phyloP scores from a whole-genome alignment of 176 grass and related monocot species.

The Sorghum bicolor region Sorghum_bicolor_NCBIv3 NC_012879.2:53620001-53620500 shows the following conservation, averaged over 20 bases:
- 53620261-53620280: too few relatives aligned
- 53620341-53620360: not conserved
- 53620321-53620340: not conserved
- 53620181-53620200: not conserved
- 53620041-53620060: not conserved
- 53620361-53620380: not conserved
- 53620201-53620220: not conserved
- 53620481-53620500: too few relatives aligned
- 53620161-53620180: not conserved
- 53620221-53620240: too few relatives aligned
- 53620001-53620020: not conserved
- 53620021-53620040: not conserved
- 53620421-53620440: not conserved
- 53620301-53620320: too few relatives aligned
- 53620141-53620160: too few relatives aligned
- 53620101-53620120: not conserved
- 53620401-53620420: not conserved
- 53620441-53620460: too few relatives aligned
- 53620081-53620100: not conserved
- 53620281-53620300: too few relatives aligned
- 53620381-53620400: not conserved
- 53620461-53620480: too few relatives aligned
- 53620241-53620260: too few relatives aligned
- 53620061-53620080: too few relatives aligned
- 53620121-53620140: not conserved